phyloP scores from a whole-genome alignment of 2,329 filamentous ascomycete species.

The Cordyceps javanica region DNA sequence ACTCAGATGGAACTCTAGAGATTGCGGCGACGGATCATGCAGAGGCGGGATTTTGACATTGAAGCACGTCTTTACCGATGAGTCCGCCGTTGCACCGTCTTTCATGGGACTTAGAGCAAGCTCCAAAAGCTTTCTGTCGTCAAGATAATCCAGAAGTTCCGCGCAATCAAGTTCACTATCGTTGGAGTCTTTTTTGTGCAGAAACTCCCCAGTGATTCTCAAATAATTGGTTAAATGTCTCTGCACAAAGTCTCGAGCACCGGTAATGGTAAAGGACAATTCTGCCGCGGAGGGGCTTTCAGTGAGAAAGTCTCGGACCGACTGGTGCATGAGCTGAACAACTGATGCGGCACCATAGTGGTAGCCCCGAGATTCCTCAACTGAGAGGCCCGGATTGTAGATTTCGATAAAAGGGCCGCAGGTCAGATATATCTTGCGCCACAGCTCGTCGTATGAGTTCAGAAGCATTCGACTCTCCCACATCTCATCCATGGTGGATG shows the following conservation, averaged over 20 bases:
- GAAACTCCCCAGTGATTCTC: too few relatives aligned
- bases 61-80: too few relatives aligned
- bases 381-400: not conserved
- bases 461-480: not conserved
- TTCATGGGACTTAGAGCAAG: too few relatives aligned
- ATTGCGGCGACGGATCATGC: too few relatives aligned
- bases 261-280: not conserved
- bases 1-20: too few relatives aligned
- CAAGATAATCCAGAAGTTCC: too few relatives aligned
- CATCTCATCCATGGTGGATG: not conserved
- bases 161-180: too few relatives aligned
- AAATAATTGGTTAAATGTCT: too few relatives aligned
- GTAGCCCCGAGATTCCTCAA: not conserved
- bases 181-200: too few relatives aligned
- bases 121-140: too few relatives aligned
- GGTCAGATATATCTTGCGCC: not conserved
- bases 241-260: not conserved
- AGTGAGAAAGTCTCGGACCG: slow-evolving; percentile 10
- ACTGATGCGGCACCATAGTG: not conserved
- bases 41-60: too few relatives aligned
- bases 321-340: slow-evolving; percentile 13
- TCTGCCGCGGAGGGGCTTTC: not conserved
- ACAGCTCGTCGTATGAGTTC: not conserved
- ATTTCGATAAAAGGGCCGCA: not conserved
- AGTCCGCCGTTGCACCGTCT: too few relatives aligned